phyloP scores from a whole-genome alignment of 1,284 basidiomycete species.

The Kalmanozyma brasiliensis region DNA sequence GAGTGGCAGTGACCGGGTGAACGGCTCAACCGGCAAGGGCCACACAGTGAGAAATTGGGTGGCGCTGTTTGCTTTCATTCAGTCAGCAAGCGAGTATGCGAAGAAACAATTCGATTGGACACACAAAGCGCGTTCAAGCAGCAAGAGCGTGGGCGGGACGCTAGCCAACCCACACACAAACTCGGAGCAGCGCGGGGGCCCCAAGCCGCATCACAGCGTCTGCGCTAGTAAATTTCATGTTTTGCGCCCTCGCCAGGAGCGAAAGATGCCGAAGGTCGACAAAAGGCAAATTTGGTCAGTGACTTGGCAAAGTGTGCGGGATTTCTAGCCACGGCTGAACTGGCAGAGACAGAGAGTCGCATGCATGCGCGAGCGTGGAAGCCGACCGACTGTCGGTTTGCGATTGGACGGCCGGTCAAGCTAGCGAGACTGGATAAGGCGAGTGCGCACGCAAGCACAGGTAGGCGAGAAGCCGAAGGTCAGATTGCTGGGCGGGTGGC shows the following conservation, averaged over 20 bases:
- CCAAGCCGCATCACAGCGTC: background rate
- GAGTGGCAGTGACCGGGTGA: conserved; percentile 7
- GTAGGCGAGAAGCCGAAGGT: conserved; percentile 13
- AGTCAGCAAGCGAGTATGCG: conserved; percentile 2
- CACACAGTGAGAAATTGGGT: background rate
- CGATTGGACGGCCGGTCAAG: conserved; percentile 3
- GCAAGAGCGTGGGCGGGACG: no score
- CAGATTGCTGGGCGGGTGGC: background rate
- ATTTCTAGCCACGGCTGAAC: background rate
- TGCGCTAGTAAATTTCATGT: no score
- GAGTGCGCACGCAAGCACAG: background rate
- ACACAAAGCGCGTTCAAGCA: no score
- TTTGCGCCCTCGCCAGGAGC: no score
- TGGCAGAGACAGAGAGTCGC: background rate
- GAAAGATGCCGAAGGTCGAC: conserved; percentile 10
- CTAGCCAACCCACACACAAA: no score
- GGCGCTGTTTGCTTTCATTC: conserved; percentile 9
- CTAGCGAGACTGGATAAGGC: background rate
- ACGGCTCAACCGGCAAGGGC: conserved; percentile 15
- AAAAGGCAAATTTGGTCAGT: background rate
- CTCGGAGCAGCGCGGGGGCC: background rate
- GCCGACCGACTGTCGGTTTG: no score
- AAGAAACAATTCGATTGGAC: background rate
- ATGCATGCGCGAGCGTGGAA: no score
- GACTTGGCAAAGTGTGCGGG: background rate